These are phyloP conservation scores for Pythium vanterpoolii DNA, from an alignment of 352 stramenopile species.

Conservation along the genomic window DNA sequence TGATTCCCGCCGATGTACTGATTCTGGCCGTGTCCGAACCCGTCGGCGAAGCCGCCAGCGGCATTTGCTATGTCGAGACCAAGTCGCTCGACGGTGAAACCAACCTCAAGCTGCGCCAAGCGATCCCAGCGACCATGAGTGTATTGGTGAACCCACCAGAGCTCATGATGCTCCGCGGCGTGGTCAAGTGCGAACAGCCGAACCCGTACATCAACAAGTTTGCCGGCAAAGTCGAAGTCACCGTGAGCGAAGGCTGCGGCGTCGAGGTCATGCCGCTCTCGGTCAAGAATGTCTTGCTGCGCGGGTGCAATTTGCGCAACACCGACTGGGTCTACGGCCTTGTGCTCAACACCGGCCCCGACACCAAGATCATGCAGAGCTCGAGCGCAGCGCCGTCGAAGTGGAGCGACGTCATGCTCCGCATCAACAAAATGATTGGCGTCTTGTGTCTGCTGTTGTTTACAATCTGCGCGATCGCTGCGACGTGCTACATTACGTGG, in stretches of 20 bases:
- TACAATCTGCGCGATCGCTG: constrained; percentile 56
- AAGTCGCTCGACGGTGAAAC: constrained; percentile 92
- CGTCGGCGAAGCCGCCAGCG: constrained; percentile 53
- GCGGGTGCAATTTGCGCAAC: constrained; percentile 86
- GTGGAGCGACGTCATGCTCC: constrained; percentile 79
- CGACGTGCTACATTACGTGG: constrained; percentile 75
- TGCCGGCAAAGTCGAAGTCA: constrained; percentile 76
- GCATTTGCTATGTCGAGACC: constrained; percentile 89
- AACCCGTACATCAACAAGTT: constrained; percentile 90
- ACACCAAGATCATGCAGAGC: constrained; percentile 92
- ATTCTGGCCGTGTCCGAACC: constrained; percentile 83
- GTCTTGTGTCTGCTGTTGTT: constrained; percentile 68
- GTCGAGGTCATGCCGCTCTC: constrained; percentile 76
- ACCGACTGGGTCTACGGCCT: constrained; percentile 86
- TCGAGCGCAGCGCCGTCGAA: constrained; percentile 73
- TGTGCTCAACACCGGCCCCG: constrained; percentile 88
- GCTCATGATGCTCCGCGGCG: constrained; percentile 50
- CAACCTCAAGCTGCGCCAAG: constrained; percentile 90
- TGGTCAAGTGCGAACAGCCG: constrained; percentile 70
- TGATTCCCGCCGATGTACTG: constrained; percentile 84
- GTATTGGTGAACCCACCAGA: constrained; percentile 48
- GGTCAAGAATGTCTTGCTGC: constrained; percentile 88
- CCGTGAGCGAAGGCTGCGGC: constrained; percentile 54
- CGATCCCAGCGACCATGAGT: constrained; percentile 66
- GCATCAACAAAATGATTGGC: constrained; percentile 80